Conservation (phyloP, 2,329 filamentous ascomycete species). For the Trichoderma sp. region DNA sequence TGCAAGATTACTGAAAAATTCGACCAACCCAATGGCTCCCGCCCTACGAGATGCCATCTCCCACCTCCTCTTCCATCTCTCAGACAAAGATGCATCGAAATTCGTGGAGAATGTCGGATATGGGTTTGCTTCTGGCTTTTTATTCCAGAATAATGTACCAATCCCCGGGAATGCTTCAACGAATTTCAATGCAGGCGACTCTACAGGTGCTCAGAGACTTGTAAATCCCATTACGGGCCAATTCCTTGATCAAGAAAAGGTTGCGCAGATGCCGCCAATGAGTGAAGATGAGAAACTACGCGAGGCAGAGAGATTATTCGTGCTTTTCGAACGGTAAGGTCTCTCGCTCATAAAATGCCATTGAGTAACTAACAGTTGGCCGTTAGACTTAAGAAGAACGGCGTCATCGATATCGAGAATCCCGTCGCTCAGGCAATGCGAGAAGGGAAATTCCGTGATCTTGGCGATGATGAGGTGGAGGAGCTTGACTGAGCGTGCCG, state of each 20-base stretch:
- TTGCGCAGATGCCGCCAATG: constrained; percentile 66
- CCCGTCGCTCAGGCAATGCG: constrained; percentile 68
- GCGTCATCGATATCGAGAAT: constrained; percentile 74
- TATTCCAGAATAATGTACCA: constrained; percentile 78
- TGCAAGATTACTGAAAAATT: constrained; percentile 72
- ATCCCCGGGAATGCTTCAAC: constrained; percentile 66
- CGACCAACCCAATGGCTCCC: constrained; percentile 68
- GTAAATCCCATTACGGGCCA: constrained; percentile 90
- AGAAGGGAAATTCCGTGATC: constrained; percentile 68
- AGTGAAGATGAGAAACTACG: constrained; percentile 86
- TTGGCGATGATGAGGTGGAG: constrained; percentile 53
- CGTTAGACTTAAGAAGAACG: constrained; percentile 63
- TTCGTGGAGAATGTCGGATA: constrained; percentile 94
- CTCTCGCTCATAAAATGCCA: background rate
- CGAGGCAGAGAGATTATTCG: constrained; percentile 85
- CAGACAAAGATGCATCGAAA: constrained; percentile 70
- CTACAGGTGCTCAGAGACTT: constrained; percentile 34
- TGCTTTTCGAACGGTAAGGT: constrained; percentile 77
- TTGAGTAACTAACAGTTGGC: constrained; percentile 21
- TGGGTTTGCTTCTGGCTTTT: constrained; percentile 85
- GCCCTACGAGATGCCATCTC: constrained; percentile 72
- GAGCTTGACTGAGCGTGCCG: constrained; percentile 35
- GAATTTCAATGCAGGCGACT: constrained; percentile 31
- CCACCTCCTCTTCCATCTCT: constrained; percentile 81
- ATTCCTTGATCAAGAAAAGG: constrained; percentile 64